Evolutionary conservation across 106 monocot genomes (phyloP).

Genomic region (Dendrobium officinale): DNA sequence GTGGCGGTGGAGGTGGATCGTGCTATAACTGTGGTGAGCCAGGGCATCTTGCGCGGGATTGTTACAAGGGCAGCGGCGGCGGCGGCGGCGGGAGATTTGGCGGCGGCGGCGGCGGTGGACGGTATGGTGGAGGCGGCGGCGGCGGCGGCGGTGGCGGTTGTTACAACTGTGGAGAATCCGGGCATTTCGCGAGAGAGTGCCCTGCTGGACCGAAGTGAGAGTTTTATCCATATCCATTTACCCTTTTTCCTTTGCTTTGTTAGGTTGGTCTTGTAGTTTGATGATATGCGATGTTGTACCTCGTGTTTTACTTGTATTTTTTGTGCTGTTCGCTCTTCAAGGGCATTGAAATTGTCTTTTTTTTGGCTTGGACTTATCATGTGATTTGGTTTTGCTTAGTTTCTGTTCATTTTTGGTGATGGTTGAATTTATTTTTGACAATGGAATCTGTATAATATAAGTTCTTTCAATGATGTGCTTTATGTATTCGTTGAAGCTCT

Average conservation of each 20-base stretch:
- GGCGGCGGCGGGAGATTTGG: neutral
- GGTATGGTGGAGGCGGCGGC: slow-evolving; percentile 3
- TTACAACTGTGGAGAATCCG: slow-evolving; percentile 10
- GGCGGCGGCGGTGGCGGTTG: slow-evolving; percentile 17
- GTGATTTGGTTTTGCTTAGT: neutral
- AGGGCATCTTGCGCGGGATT: slow-evolving; percentile 44
- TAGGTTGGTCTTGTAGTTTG: neutral
- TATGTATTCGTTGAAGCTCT: too few relatives aligned
- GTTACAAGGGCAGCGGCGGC: slow-evolving; percentile 13
- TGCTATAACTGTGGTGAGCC: slow-evolving; percentile 45
- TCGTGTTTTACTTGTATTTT: neutral
- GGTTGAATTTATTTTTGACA: neutral
- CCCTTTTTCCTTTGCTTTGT: neutral
- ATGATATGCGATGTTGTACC: neutral
- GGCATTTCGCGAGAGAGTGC: slow-evolving; percentile 13
- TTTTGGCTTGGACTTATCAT: slow-evolving; percentile 4
- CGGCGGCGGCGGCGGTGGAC: slow-evolving; percentile 15
- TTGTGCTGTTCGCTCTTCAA: neutral
- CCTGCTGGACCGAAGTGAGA: slow-evolving; percentile 7
- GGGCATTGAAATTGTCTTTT: neutral
- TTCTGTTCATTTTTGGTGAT: neutral
- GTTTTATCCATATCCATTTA: neutral
- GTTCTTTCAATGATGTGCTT: neutral
- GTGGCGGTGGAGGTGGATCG: slow-evolving; percentile 20
- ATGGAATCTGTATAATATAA: neutral